These are phyloP conservation scores for Proliferodiscus dingleyae DNA, from an alignment of 2,329 filamentous ascomycete genomes.

Conservation along the genomic window DNA sequence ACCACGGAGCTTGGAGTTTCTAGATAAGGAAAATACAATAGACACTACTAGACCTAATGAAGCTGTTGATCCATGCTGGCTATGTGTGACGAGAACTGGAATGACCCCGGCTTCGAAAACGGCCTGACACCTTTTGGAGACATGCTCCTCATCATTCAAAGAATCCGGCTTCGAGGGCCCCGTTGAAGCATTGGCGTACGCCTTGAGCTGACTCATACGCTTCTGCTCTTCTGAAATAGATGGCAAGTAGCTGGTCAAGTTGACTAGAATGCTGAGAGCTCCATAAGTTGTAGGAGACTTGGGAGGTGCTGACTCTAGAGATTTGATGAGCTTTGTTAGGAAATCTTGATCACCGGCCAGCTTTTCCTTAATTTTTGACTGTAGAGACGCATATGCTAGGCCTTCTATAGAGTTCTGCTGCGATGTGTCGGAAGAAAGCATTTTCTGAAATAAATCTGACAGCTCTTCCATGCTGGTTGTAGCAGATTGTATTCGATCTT, in stretches of 20 bases:
- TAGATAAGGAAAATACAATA: conserved; percentile 73
- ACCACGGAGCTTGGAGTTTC: conserved; percentile 68
- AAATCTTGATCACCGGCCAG: conserved; percentile 65
- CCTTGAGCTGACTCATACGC: conserved; percentile 85
- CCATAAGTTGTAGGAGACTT: conserved; percentile 77
- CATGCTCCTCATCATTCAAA: conserved; percentile 71
- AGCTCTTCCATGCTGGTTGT: conserved; percentile 62
- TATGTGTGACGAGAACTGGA: conserved; percentile 70
- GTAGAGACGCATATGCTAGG: conserved; percentile 84
- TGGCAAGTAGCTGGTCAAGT: conserved; percentile 78
- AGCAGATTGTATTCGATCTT: conserved; percentile 42
- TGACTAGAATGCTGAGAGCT: conserved; percentile 76
- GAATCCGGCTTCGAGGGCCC: conserved; percentile 56
- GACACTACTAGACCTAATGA: conserved; percentile 68
- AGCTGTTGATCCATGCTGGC: conserved; percentile 65
- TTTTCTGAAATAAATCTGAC: conserved; percentile 58
- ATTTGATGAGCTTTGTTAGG: conserved; percentile 63
- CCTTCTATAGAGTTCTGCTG: conserved; percentile 79
- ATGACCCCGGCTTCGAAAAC: conserved; percentile 76
- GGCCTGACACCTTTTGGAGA: conserved; percentile 67
- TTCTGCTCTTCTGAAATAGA: conserved; percentile 83
- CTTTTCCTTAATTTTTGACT: conserved; percentile 78
- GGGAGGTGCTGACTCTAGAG: conserved; percentile 52
- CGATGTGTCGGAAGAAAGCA: conserved; percentile 56
- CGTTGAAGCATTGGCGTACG: conserved; percentile 84